Base-by-base conservation (phyloP, 2,329 filamentous ascomycete species). In the Aspergillus pseudotamarii region DNA sequence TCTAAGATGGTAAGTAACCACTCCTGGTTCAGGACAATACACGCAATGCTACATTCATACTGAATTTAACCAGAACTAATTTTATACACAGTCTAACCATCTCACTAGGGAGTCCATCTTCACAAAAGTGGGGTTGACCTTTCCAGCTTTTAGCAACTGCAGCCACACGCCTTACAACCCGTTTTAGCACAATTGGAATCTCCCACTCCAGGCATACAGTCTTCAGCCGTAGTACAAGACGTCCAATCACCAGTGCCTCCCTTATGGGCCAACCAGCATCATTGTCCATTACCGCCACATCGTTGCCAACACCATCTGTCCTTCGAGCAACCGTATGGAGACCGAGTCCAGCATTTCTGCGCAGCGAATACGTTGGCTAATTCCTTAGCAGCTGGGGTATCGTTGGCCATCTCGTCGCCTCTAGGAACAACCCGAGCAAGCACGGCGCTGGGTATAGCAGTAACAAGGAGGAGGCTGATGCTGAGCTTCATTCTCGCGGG, bases 271-370 rank as follows among this genome's bases (percentile, higher is more conserved):
- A n/a, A 4, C 50, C 50, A 53, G 30, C 28, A 53, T 16, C 50
- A 53, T 30, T 53, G 14, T 4, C 28, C 50, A 21, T 26, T n/a
- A 3, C 12, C 10, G 1, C 19, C 16, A 6, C 50, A 53, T 34
- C 32, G 50, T 26, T 53, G 30, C 50, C 50, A 34, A 16, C 50
- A 34, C 26, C 28, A 53, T 21, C 50, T 53, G 12, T 32, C 3
- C 28, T 53, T 30, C 8, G 50, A 34, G 28, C 16, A 53, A 21
- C 28, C 50, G 19, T 53, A 53, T 3, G 50, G 50, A 12, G 50
- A 53, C 19, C 19, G 26, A n/a, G 50, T 53, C 28, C 50, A 53
- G 50, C 50, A 53, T n/a, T 32, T n/a, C 28, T 53, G 50, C 8
- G 50, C 23, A 9, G 23, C 26, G 9, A 53, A 34, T 19, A 53